These are phyloP conservation scores for Erodium moschatum DNA, from an alignment of 441 rosid genomes.

Conservation along the genomic window DNA sequence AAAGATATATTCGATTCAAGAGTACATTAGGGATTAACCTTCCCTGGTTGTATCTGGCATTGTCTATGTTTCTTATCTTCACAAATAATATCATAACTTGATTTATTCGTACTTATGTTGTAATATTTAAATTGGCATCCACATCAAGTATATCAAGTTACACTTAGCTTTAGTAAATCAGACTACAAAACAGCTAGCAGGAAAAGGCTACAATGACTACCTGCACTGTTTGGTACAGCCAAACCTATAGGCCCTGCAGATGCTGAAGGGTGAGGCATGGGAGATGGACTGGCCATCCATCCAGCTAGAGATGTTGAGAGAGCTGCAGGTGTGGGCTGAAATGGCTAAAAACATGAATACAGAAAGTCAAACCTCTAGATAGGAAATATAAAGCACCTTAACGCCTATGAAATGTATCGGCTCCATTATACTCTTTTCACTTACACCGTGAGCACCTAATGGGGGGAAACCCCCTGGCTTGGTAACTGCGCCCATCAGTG, in stretches of 20 bases:
- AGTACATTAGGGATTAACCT: background rate
- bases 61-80: background rate
- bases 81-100: conserved; percentile 11
- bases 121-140: background rate
- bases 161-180: conserved; percentile 10
- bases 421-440: conserved; percentile 21
- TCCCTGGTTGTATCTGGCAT: background rate
- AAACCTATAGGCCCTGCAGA: conserved; percentile 61
- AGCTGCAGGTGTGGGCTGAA: conserved; percentile 56
- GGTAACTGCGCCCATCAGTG: conserved; percentile 52
- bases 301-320: conserved; percentile 67
- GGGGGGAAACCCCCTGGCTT: conserved; percentile 60
- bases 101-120: conserved; percentile 4
- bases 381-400: conserved; percentile 11
- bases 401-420: conserved; percentile 8
- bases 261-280: conserved; percentile 57
- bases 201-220: conserved; percentile 17
- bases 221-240: conserved; percentile 50
- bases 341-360: conserved; percentile 42
- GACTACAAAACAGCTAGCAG: conserved; percentile 7
- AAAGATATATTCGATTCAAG: background rate
- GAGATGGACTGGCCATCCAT: conserved; percentile 69
- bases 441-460: conserved; percentile 56
- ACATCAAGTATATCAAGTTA: background rate
- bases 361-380: conserved; percentile 12